These are phyloP conservation scores for Venustampulla echinocandica DNA, from an alignment of 495 filamentous ascomycete species.

Conservation along the genomic window DNA sequence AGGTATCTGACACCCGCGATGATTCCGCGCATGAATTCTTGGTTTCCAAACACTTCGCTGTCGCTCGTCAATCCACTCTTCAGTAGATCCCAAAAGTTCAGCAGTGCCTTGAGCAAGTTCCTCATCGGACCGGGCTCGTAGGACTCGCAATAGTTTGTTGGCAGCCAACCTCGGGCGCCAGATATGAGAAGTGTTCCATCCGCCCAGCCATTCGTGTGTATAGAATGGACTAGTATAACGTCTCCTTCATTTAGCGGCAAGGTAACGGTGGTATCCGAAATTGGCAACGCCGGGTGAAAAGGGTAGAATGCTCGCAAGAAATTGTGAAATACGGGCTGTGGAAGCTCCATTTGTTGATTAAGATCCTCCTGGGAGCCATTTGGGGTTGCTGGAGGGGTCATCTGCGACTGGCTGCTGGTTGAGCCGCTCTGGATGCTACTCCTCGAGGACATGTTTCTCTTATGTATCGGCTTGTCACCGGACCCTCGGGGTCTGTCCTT, in stretches of 20 bases:
- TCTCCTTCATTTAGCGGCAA: slow-evolving; percentile 83
- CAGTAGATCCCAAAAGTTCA: slow-evolving; percentile 89
- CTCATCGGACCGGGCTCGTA: slow-evolving; percentile 84
- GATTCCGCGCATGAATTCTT: slow-evolving; percentile 83
- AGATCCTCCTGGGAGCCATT: slow-evolving; percentile 51
- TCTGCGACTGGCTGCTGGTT: slow-evolving; percentile 21
- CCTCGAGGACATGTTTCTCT: slow-evolving; percentile 30
- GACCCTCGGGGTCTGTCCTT: slow-evolving; percentile 48
- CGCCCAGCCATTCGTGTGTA: slow-evolving; percentile 98
- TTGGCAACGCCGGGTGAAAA: slow-evolving; percentile 68
- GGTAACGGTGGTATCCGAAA: slow-evolving; percentile 70
- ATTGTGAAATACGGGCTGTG: slow-evolving; percentile 72
- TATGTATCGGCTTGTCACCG: slow-evolving; percentile 32
- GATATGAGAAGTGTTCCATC: slow-evolving; percentile 90
- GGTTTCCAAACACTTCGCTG: slow-evolving; percentile 67
- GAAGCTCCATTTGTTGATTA: slow-evolving; percentile 34
- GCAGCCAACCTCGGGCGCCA: slow-evolving; percentile 89
- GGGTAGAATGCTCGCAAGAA: slow-evolving; percentile 95
- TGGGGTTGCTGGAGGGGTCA: slow-evolving; percentile 70
- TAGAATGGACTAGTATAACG: slow-evolving; percentile 88
- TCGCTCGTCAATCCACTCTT: slow-evolving; percentile 54
- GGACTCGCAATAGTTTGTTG: slow-evolving; percentile 95
- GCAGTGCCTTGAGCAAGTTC: slow-evolving; percentile 73
- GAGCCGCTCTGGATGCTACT: slow-evolving; percentile 36
- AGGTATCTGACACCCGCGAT: slow-evolving; percentile 89